Percentiles rank a stretch among this genome's conserved stretches.
Evolutionary conservation across 768 basidiomycete genomes (phyloP).

Genomic region (Boletus subcaerulescens): DNA sequence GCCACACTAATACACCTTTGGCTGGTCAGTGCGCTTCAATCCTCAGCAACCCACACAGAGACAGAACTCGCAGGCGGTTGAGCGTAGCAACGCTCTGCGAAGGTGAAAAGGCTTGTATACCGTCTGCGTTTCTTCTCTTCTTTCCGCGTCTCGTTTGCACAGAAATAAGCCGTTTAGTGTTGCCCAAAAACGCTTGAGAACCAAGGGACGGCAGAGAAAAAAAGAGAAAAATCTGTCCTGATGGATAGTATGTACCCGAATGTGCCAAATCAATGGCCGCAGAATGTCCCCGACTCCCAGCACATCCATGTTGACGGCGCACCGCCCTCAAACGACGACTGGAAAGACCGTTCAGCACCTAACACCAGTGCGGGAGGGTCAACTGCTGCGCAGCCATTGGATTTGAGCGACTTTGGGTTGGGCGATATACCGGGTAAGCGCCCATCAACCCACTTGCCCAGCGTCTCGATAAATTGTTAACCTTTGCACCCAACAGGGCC

Average conservation of each 20-base stretch:
- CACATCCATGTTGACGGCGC: slow-evolving; percentile 32
- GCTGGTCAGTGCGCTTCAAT: slow-evolving; percentile 35
- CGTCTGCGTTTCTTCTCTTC: slow-evolving; percentile 36
- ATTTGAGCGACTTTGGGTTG: slow-evolving; percentile 43
- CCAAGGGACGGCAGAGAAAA: slow-evolving; percentile 38
- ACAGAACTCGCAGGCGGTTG: slow-evolving; percentile 39
- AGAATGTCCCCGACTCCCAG: slow-evolving; percentile 35
- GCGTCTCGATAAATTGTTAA: slow-evolving; percentile 8
- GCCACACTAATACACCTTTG: slow-evolving; percentile 21
- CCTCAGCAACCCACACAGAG: slow-evolving; percentile 40
- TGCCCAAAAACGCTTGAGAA: slow-evolving; percentile 44
- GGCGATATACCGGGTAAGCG: slow-evolving; percentile 45
- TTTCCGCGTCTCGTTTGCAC: slow-evolving; percentile 38
- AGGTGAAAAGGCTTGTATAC: slow-evolving; percentile 40
- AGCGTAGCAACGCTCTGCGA: slow-evolving; percentile 35
- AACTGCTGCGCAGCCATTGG: slow-evolving; percentile 35
- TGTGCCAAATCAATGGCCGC: slow-evolving; percentile 41
- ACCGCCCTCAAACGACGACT: slow-evolving; percentile 34
- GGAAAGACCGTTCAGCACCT: slow-evolving; percentile 37
- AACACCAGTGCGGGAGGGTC: slow-evolving; percentile 24
- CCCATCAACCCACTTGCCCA: slow-evolving; percentile 18
- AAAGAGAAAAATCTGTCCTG: slow-evolving; percentile 38
- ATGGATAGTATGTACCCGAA: slow-evolving; percentile 47
- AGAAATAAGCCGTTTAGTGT: slow-evolving; percentile 47
- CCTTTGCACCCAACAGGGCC: slow-evolving; percentile 25